These are phyloP conservation scores for Glomus cerebriforme DNA, from an alignment of 192 early-diverging fungal species.

Conservation along the genomic window DNA sequence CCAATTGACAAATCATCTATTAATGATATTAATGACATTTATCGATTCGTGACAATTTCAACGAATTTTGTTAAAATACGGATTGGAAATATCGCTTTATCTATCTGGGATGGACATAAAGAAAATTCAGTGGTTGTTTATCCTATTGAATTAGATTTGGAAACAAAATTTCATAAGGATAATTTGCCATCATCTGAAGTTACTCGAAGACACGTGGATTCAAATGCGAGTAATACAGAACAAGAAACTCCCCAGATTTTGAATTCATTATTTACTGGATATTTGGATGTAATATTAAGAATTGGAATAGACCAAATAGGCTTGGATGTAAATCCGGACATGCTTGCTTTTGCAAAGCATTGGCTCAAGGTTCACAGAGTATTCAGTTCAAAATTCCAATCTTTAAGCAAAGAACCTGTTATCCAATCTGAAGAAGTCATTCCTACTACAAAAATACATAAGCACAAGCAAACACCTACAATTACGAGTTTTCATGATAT, in stretches of 20 bases:
- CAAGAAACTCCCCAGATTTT: background rate
- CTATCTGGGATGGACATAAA: constrained; percentile 51
- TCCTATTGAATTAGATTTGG: constrained; percentile 41
- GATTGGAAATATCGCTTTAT: constrained; percentile 45
- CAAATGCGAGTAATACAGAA: background rate
- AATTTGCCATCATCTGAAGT: background rate
- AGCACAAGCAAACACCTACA: constrained; percentile 14
- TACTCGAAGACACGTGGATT: background rate
- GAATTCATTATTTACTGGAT: constrained; percentile 40
- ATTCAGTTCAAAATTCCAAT: constrained; percentile 44
- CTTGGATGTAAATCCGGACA: constrained; percentile 50
- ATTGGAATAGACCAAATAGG: constrained; percentile 44
- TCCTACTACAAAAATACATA: background rate
- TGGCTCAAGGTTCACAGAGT: constrained; percentile 58
- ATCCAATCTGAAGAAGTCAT: constrained; percentile 17
- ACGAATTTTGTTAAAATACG: constrained; percentile 42
- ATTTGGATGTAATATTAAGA: constrained; percentile 46
- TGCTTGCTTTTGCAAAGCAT: constrained; percentile 59
- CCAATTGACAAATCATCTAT: constrained; percentile 13
- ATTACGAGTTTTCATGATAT: constrained; percentile 33
- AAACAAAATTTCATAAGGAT: constrained; percentile 30
- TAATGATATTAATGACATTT: constrained; percentile 28
- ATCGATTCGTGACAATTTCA: constrained; percentile 40
- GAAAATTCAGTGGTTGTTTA: constrained; percentile 51
- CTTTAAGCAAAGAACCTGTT: constrained; percentile 17